Conservation (phyloP, 202 grass and related monocot species). For the Bolboschoenoplectus hybrid region DNA sequence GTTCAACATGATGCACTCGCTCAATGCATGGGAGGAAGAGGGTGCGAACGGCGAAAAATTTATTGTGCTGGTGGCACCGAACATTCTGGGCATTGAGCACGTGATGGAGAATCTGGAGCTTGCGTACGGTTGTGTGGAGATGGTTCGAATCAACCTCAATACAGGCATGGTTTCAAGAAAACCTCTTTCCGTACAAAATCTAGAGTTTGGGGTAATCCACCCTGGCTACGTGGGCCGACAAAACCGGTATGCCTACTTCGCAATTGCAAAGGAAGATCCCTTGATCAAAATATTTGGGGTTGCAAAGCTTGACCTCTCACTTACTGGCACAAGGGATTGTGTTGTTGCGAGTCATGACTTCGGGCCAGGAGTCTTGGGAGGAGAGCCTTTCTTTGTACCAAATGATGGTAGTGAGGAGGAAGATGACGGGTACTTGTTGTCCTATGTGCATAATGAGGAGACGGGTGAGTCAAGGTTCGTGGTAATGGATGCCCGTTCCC, state of each 20-base stretch:
- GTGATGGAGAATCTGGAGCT: slow-evolving; percentile 61
- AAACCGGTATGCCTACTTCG: slow-evolving; percentile 70
- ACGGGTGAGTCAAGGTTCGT: slow-evolving; percentile 55
- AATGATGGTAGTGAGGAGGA: slow-evolving; percentile 52
- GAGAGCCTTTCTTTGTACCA: slow-evolving; percentile 71
- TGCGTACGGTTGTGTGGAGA: slow-evolving; percentile 61
- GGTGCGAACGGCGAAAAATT: slow-evolving; percentile 46
- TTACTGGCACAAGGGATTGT: slow-evolving; percentile 58
- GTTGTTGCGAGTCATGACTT: slow-evolving; percentile 62
- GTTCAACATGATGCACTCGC: slow-evolving; percentile 73
- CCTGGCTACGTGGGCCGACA: slow-evolving; percentile 52
- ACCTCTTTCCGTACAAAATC: slow-evolving; percentile 60
- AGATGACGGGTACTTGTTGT: slow-evolving; percentile 75
- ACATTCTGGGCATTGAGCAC: slow-evolving; percentile 76
- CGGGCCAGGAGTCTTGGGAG: slow-evolving; percentile 62
- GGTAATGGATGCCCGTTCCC: slow-evolving; percentile 70
- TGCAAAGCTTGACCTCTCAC: slow-evolving; percentile 64
- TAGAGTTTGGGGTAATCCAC: slow-evolving; percentile 72
- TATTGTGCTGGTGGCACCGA: slow-evolving; percentile 74
- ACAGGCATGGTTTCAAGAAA: slow-evolving; percentile 56
- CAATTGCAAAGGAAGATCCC: slow-evolving; percentile 42
- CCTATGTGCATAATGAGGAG: slow-evolving; percentile 70
- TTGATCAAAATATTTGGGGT: slow-evolving; percentile 64
- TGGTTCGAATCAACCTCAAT: slow-evolving; percentile 72
- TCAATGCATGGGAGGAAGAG: slow-evolving; percentile 92